Evolutionary conservation across 2,329 filamentous ascomycete genomes (phyloP).

Genomic region (Penicillium janthinellum): DNA sequence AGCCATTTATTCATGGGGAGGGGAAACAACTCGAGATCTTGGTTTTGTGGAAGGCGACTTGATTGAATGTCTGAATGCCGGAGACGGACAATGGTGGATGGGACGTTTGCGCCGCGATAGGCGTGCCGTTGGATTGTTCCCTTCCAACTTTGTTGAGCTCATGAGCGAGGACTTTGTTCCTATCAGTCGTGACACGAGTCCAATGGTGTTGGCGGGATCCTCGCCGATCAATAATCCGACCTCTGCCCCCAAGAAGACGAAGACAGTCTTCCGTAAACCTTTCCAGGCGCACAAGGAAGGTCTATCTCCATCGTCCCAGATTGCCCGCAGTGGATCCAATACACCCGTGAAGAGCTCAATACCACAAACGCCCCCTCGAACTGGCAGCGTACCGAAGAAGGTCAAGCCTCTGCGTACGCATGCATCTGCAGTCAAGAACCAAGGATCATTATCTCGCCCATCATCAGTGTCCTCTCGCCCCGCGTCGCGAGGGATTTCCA

Average conservation of each 20-base stretch:
- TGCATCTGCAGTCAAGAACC: conserved; percentile 42
- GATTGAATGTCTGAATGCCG: conserved; percentile 97
- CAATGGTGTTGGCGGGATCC: conserved; percentile 57
- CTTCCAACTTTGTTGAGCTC: conserved; percentile 95
- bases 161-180: conserved; percentile 84
- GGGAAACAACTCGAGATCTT: conserved; percentile 91
- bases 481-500: conserved; percentile 30
- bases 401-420: conserved; percentile 40
- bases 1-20: conserved; percentile 90
- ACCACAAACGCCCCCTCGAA: conserved; percentile 40
- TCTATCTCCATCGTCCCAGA: conserved; percentile 42
- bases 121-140: conserved; percentile 88
- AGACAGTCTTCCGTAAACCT: conserved; percentile 63
- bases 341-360: conserved; percentile 43
- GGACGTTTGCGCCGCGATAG: conserved; percentile 86
- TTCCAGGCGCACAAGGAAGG: conserved; percentile 63
- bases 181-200: conserved; percentile 50
- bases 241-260: conserved; percentile 59
- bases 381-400: conserved; percentile 35
- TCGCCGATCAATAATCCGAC: conserved; percentile 46
- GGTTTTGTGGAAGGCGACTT: conserved; percentile 97
- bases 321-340: conserved; percentile 32
- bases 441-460: conserved; percentile 38
- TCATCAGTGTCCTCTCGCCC: conserved; percentile 35
- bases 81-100: conserved; percentile 98